These are phyloP conservation scores for Lecanicillium sp. DNA, from an alignment of 2,329 filamentous ascomycete species.

Conservation along the genomic window DNA sequence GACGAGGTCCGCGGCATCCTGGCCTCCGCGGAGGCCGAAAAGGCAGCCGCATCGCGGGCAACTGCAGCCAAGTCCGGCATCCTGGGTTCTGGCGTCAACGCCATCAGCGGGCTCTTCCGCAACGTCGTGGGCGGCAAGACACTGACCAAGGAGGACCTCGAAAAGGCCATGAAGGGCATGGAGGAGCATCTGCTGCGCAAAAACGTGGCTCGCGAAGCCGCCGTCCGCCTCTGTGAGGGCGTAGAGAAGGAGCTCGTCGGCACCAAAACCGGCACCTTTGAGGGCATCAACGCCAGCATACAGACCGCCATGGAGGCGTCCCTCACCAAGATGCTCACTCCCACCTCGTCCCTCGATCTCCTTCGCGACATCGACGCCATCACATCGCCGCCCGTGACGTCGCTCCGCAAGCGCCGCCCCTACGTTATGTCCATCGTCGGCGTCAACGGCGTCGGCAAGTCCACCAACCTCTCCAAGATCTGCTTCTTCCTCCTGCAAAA, in stretches of 20 bases:
- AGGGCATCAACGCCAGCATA: conserved; percentile 78
- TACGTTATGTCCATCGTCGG: conserved; percentile 98
- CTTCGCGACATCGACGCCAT: conserved; percentile 86
- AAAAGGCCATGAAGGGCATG: conserved; percentile 92
- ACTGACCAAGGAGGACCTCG: conserved; percentile 79
- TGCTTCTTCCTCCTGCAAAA: conserved; percentile 98
- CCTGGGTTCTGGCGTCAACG: conserved; percentile 72
- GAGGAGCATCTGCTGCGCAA: conserved; percentile 91
- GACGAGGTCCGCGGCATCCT: conserved; percentile 91
- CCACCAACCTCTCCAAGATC: conserved; percentile 95
- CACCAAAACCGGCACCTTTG: conserved; percentile 86
- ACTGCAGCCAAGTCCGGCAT: conserved; percentile 53
- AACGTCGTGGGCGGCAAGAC: conserved; percentile 95
- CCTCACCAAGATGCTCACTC: conserved; percentile 89
- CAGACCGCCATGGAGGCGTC: conserved; percentile 86
- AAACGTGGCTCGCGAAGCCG: conserved; percentile 93
- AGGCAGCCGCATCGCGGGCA: conserved; percentile 40
- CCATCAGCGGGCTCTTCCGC: conserved; percentile 82
- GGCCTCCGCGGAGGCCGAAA: conserved; percentile 67
- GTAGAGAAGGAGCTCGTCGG: conserved; percentile 87
- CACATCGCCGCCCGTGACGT: conserved; percentile 58
- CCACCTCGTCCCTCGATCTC: conserved; percentile 88
- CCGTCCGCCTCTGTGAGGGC: conserved; percentile 81
- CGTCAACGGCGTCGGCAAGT: conserved; percentile 97
- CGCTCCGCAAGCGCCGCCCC: conserved; percentile 62